Evolutionary conservation across 805 yeast species (phyloP), one percentile per base, ranked within the genome.

Genomic region (Wickerhamiella spandovensis): DNA sequence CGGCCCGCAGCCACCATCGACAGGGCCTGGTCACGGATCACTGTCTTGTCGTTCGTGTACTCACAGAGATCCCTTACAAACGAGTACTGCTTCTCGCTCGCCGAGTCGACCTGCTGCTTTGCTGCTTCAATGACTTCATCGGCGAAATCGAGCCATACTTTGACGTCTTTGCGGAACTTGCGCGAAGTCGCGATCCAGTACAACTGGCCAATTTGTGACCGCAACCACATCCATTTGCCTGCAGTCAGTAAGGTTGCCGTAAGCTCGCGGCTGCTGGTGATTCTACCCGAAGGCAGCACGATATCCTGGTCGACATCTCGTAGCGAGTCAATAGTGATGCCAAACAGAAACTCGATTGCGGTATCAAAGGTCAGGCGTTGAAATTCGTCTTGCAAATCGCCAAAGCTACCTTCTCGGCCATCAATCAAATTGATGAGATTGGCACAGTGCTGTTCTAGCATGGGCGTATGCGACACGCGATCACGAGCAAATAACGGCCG

Each of bases 1-100:
- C 75, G 62, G 15, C 74, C 75, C 15, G 76, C 76, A 18, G 70
- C 51, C 51, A 72, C 61, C 51, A 71, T 67, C 52, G 69, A 71
- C 56, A 72, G 62, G 48, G 69, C 61, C 58, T 72, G 75, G 52
- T 71, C 73, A 44, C 74, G 62, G 48, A 72, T 64, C 18, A 68
- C 61, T 46, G 48, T 58, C 7, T 69, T 71, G 54, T 71, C 54
- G 1, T 45, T 25, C n/a, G 54, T 54, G 28, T 51, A 23, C 43
- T 50, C 13, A 8, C 49, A 49, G 8, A 53, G 50, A 30, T 55
- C 54, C 1, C 46, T 24, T 21, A 55, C 39, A 54, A 72, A 73
- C 21, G 47, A 44, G 44, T 45, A 25, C 25, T 44, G 41, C 13
- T 20, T n/a, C 28, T 35, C 32, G 35, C 7, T 25, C 17, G 45